Base-by-base conservation (phyloP, 768 basidiomycete genomes). In the Boletus tylopilopsis region DNA sequence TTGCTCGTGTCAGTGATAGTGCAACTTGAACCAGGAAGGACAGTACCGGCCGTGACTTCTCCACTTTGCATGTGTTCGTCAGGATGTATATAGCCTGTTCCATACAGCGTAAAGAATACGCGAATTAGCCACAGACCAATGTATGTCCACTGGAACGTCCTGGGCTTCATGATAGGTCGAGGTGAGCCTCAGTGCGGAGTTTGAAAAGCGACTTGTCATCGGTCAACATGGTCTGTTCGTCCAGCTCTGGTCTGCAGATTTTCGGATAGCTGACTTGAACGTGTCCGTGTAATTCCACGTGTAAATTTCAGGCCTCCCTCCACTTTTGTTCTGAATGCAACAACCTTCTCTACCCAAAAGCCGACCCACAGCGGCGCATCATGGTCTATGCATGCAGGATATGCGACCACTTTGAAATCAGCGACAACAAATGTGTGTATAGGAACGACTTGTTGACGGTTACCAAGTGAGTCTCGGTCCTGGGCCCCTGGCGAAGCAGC, bases 241-340 rank as follows among this genome's bases (percentile, higher is more conserved):
- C 32, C 21, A 43, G 37, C 42, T 51, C 47, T 45, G 23, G 43
- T 36, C 27, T 45, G 32, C 25, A 16, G 34, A 45, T 37, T n/a
- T n/a, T n/a, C n/a, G n/a, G n/a, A n/a, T n/a, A n/a, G n/a, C n/a
- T n/a, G n/a, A n/a, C n/a, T n/a, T n/a, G n/a, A n/a, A n/a, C n/a
- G n/a, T 21, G 18, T 23, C 25, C 23, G 18, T 44, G 33, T 38
- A 35, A 42, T 32, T 5, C 29, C 5, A 50, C 29, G 4, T 23
- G 15, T 34, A 18, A 34, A 18, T 34, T 18, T 2, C 50, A 91
- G 89, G 84, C 90, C 11, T 88, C 88, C 2, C 81, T 95, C 24
- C 84, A 90, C 58, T 95, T 95, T 70, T 95, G 93, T 62, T 85
- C 83, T 33, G 93, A 95, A 76, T 95, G 93, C 76, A 94, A 94